Evolutionary conservation across 2,329 filamentous ascomycete species (phyloP), one percentile per base, ranked within the genome.

Genomic region (Fusarium sp.): DNA sequence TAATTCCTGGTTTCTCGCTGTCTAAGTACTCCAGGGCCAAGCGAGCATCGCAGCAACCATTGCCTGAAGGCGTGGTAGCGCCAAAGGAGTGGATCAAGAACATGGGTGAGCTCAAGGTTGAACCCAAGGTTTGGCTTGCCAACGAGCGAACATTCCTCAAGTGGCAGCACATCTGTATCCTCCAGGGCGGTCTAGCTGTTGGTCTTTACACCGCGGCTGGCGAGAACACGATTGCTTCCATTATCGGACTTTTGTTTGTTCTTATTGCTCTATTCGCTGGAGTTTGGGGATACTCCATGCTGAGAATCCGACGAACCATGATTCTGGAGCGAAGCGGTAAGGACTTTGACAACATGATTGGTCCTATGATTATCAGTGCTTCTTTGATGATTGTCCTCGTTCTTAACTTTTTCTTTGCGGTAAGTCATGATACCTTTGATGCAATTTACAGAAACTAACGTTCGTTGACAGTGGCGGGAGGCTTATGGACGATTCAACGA

Each of bases 111-210:
- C 86, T 98, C 68, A 91, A 94, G 76, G 93, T 99, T 57, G 96
- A 99, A 81, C 94, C 93, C 64, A 99, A 99, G 80, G 95, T 99
- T 28, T 99, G 96, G 95, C 89, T 99, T 57, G 96, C 96, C 54
- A 99, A 99, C 79, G 95, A 99, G 81, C 91, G 96, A 64, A 99
- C 96, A 0, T 99, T 97, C 77, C 90, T 99, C 79, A 98, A 97
- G 79, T 99, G 96, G 96, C 93, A 98, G 82, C 94, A 98, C 78
- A 94, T 99, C 74, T 91, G 89, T 64, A 88, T 99, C 47, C 85
- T 99, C 15, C 88, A 99, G 23, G 94, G 94, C 36, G 89, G 90
- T 21, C 81, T 99, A 28, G 92, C 93, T 1, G 82, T 99, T 14
- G 92, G 91, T 21, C 82, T 99, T 26, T 97, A 95, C 81, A 95